phyloP scores from a whole-genome alignment of 2,329 filamentous ascomycete species.

The Neopestalotiopsis clavispora region DNA sequence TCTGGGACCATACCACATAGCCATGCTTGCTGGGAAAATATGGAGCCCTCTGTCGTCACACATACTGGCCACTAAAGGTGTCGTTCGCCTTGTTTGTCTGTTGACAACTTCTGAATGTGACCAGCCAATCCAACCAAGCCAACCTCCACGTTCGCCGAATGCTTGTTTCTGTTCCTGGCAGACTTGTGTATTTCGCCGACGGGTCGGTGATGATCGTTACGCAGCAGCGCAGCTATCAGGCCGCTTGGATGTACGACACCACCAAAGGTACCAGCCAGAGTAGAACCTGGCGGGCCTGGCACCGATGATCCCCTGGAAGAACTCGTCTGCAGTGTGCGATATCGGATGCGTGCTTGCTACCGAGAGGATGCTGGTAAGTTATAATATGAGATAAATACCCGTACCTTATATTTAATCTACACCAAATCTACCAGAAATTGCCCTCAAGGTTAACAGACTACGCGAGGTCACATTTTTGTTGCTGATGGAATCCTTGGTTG shows the following conservation, averaged over 20 bases:
- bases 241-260: neutral
- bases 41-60: neutral
- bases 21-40: neutral
- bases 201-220: neutral
- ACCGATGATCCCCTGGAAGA: neutral
- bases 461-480: neutral
- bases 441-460: neutral
- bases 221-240: neutral
- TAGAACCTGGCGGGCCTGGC: neutral
- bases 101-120: neutral
- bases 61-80: too few species aligned
- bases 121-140: neutral
- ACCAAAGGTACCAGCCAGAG: neutral
- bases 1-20: neutral
- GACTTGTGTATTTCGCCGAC: neutral
- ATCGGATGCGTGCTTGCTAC: neutral
- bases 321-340: neutral
- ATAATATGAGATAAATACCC: too few species aligned
- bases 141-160: neutral
- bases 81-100: neutral
- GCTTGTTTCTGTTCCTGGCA: neutral
- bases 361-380: too few species aligned
- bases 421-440: neutral
- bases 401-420: too few species aligned
- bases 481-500: neutral